Base-by-base conservation (phyloP, 1,284 basidiomycete genomes). In the Leucoagaricus sp. region DNA sequence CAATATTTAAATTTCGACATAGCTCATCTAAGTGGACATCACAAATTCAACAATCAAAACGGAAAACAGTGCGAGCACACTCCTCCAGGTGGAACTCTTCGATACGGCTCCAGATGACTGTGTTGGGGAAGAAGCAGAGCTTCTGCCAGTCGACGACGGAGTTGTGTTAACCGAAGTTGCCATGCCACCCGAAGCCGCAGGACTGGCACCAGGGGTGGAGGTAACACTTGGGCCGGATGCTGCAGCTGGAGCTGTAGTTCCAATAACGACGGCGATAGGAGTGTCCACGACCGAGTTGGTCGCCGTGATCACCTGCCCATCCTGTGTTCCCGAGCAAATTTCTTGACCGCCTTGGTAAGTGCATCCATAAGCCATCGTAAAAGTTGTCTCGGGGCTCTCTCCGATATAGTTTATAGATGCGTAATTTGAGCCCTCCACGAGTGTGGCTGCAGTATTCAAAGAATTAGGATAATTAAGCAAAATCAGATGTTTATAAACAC, bases 401-500 rank as follows among this genome's bases (percentile, higher is more conserved):
- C 25, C 47, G 29, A 50, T 55, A 40, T 64, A 66, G 21, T 60
- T 61, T 17, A 66, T 46, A 4, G 64, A 67, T 7, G 58, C 63
- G 42, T 63, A 58, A 10, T 59, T 52, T 13, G 63, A 44, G 45
- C 65, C 66, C 58, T 69, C 63, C 28, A 67, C 64, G 26, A 69
- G 47, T 9, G 66, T 69, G 33, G 64, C 67, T 69, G 48, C 9
- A n/a, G 33, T 49, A 42, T 44, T 26, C 17, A 28, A 21, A 48
- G 8, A 17, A 38, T 25, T 41, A 21, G 10, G 12, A 8, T 21
- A 23, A 19, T 7, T 21, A 13, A 8, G 23, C 19, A 7, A 42
- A 25, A 19, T 21, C 9, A 21, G 13, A 15, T 13, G 13, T 21
- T 21, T 8, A 19, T n/a, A 42, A 25, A 13, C 17, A n/a, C 38